Conservation (phyloP, 164 flowering plant species). For the Buxus sempervirens region DNA sequence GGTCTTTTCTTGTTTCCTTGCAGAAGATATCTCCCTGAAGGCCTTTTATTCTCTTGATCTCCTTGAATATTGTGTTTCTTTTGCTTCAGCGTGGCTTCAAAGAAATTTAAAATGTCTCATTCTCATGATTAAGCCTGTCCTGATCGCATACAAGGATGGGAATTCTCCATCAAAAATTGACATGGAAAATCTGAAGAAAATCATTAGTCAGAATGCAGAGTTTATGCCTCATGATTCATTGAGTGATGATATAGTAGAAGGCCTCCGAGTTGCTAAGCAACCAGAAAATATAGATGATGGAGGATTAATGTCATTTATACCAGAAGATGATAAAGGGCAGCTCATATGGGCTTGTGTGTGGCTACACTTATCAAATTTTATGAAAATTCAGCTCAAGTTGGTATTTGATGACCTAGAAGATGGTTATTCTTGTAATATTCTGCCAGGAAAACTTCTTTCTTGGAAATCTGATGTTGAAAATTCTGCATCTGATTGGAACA, state of each 20-base stretch:
- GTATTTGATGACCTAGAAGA: constrained; percentile 25
- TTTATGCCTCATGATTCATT: constrained; percentile 19
- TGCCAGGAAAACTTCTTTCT: constrained; percentile 19
- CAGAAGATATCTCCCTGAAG: constrained; percentile 22
- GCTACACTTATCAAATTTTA: constrained; percentile 48
- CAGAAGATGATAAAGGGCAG: constrained; percentile 66
- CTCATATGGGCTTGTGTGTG: constrained; percentile 58
- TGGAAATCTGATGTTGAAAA: constrained; percentile 16
- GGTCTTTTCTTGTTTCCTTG: constrained; percentile 18
- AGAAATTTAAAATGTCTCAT: constrained; percentile 45
- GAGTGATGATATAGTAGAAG: constrained; percentile 17
- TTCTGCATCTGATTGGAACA: constrained; percentile 25
- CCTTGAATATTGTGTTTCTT: constrained; percentile 41
- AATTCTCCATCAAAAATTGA: constrained; percentile 37
- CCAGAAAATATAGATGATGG: constrained; percentile 28
- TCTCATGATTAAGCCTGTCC: constrained; percentile 47
- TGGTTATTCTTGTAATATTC: constrained; percentile 11
- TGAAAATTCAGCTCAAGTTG: constrained; percentile 33
- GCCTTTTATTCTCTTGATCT: constrained; percentile 42
- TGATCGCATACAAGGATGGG: constrained; percentile 24
- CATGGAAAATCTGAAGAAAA: constrained; percentile 34
- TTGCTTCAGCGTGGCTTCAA: constrained; percentile 62
- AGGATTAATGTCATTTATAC: constrained; percentile 26
- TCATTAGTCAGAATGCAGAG: constrained; percentile 28
- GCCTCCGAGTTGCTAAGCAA: constrained; percentile 14